Evolutionary conservation across 2,329 filamentous ascomycete species (phyloP), one percentile per base, ranked within the genome.

Genomic region (Scedosporium dehoogii): DNA sequence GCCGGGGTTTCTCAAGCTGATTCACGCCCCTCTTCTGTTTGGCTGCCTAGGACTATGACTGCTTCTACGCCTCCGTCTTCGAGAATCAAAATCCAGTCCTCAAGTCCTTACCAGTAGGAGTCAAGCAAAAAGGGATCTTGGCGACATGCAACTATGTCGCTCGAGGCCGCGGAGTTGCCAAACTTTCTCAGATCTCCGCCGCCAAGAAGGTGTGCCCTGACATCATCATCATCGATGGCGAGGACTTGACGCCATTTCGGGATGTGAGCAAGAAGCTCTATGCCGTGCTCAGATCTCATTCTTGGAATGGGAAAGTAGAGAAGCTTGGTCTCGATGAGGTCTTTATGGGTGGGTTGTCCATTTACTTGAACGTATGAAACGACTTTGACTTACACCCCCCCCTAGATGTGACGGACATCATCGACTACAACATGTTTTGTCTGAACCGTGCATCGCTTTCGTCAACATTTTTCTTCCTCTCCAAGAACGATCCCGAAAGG

Each of bases 71-170:
- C 23, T 91, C 91, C 59, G 92, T 94, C 7, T 88, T 94, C 67
- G 92, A 97, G 75, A 87, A 88, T 66, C 88, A 89, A 71, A 86
- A 89, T 66, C 91, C 92, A 0, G 78, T 81, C 2, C 78, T 97
- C 63, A 91, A 85, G 70, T 79, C 81, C 1, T 76, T 89, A 18
- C 91, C 92, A 6, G 78, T 97, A 41, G 92, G 91, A 42, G 86
- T 96, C 63, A 90, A 92, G 73, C 92, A 97, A 75, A 97, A 97
- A 75, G 90, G 92, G 72, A 96, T 97, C 62, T 81, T 94, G 48
- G 91, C 92, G 23, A 96, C 92, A 4, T 96, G 91, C 81, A 97
- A 97, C 75, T 97, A 97, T 73, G 90, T 90, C 71, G 93, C 93
- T 23, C 86, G 93, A 42, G 78, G 85, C 60, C 82, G 76, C n/a